Percentiles rank a stretch among this genome's conserved stretches.
phyloP scores from a whole-genome alignment of 805 yeast species.

The Groenewaldozyma salmanticensis region DNA sequence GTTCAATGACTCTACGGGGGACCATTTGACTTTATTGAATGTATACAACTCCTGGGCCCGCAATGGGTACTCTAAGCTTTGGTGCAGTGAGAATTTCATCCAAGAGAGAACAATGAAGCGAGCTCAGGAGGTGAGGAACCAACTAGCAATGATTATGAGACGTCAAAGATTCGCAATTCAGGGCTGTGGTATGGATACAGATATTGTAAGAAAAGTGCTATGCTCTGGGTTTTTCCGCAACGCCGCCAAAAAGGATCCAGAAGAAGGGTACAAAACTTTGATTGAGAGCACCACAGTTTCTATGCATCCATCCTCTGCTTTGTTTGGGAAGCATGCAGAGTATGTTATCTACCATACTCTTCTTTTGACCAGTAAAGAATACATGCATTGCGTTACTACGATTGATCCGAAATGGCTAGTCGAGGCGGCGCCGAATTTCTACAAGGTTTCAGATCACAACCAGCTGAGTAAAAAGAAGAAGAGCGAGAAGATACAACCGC shows the following conservation, averaged over 20 bases:
- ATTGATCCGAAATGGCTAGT: constrained; percentile 61
- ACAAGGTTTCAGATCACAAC: constrained; percentile 44
- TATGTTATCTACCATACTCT: constrained; percentile 72
- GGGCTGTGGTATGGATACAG: constrained; percentile 26
- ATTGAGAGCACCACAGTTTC: constrained; percentile 38
- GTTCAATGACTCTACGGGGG: constrained; percentile 54
- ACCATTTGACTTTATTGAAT: constrained; percentile 66
- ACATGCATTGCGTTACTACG: constrained; percentile 68
- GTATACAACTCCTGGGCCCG: constrained; percentile 71
- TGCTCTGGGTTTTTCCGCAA: constrained; percentile 65
- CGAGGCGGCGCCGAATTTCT: constrained; percentile 71
- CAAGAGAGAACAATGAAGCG: constrained; percentile 66
- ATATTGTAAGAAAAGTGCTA: constrained; percentile 41
- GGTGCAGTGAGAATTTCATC: constrained; percentile 81
- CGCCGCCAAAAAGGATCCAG: constrained; percentile 53
- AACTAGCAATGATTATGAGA: constrained; percentile 43
- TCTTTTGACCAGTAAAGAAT: constrained; percentile 78
- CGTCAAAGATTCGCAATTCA: constrained; percentile 18
- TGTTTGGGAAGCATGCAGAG: constrained; percentile 69
- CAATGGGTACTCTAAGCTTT: constrained; percentile 53
- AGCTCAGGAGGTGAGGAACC: constrained; percentile 62
- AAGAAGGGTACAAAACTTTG: constrained; percentile 38
- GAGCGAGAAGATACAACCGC: constrained; percentile 61
- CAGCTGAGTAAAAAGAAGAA: constrained; percentile 42
- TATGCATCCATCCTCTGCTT: constrained; percentile 78